Evolutionary conservation across 2,329 filamentous ascomycete genomes (phyloP).

Genomic region (Elsinoe australis): DNA sequence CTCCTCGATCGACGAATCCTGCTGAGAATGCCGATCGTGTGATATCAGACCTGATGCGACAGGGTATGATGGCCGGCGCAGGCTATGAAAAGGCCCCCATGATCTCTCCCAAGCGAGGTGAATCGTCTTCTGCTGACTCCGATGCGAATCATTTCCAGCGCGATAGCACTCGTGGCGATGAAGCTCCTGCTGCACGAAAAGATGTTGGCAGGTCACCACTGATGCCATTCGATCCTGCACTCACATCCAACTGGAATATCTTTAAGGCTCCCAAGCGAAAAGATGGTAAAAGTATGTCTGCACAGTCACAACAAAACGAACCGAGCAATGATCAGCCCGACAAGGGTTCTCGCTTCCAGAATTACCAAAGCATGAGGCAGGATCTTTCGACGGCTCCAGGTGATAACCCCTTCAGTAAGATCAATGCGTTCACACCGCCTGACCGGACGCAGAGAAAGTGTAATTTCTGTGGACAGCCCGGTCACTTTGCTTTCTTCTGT

Average conservation of each 20-base stretch:
- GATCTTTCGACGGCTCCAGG: neutral
- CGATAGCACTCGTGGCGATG: neutral
- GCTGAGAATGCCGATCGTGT: neutral
- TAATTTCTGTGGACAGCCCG: conserved; percentile 11
- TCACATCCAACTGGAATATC: conserved; percentile 18
- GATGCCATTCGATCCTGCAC: conserved; percentile 16
- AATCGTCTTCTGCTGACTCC: neutral
- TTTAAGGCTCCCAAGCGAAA: conserved; percentile 10
- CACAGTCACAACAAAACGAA: neutral
- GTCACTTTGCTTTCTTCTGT: conserved; percentile 17
- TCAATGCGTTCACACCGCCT: neutral
- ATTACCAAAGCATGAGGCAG: neutral
- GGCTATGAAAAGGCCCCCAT: neutral
- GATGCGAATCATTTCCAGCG: neutral
- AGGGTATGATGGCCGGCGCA: conserved; percentile 6
- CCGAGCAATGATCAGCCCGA: neutral
- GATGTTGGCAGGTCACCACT: neutral
- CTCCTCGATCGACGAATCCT: neutral
- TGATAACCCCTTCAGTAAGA: conserved; percentile 1
- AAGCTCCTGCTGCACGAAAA: neutral
- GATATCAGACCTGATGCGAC: conserved; percentile 5
- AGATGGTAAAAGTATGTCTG: neutral
- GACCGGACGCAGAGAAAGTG: conserved; percentile 14
- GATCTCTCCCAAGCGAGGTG: neutral
- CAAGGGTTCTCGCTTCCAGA: neutral